Base-by-base conservation (phyloP, 2,329 filamentous ascomycete genomes). In the Chrysoporthe cubensis region DNA sequence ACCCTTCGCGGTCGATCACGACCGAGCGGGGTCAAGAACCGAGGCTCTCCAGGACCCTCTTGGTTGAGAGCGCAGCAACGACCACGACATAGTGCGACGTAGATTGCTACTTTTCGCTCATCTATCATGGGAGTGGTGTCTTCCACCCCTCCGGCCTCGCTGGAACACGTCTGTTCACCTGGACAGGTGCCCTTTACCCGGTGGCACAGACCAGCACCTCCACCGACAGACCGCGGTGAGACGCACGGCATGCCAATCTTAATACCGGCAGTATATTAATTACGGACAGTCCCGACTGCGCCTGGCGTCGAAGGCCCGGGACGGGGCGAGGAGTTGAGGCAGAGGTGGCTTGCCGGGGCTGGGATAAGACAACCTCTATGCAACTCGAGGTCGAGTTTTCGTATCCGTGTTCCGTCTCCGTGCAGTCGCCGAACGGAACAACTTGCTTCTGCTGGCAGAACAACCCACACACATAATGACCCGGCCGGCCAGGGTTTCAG, bases 331-430 rank as follows among this genome's bases (percentile, higher is more conserved):
- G 44, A 16, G 11, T 54, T 48, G 62, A 67, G 59, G 62, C 46
- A 46, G 50, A 37, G 32, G 26, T 66, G 64, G 64, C 52, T 63
- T 62, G 21, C 50, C 40, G n/a, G 46, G 60, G 60, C 57, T 5
- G n/a, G 56, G 21, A 14, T 32, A 57, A 57, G 16, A 57, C 21
- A 18, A 32, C 54, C 7, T 57, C 32, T 37, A 16, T 57, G 34
- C 54, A n/a, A 54, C 50, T 54, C 21, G 26, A 54, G 21, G 50
- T 21, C 50, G 32, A 32, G 32, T 54, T 14, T 16, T 34, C 13
- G 32, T 16, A 34, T 34, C 50, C 50, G 21, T 54, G 50, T 6
- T 16, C 11, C 4, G 50, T 54, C 50, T 54, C 32, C 50, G 50
- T 11, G n/a, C 48, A 21, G 26, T 52, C 21, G 48, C 48, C 48